Conservation (phyloP, 176 grass and related monocot species). For the Rhipidocladum racemiflorum region DNA sequence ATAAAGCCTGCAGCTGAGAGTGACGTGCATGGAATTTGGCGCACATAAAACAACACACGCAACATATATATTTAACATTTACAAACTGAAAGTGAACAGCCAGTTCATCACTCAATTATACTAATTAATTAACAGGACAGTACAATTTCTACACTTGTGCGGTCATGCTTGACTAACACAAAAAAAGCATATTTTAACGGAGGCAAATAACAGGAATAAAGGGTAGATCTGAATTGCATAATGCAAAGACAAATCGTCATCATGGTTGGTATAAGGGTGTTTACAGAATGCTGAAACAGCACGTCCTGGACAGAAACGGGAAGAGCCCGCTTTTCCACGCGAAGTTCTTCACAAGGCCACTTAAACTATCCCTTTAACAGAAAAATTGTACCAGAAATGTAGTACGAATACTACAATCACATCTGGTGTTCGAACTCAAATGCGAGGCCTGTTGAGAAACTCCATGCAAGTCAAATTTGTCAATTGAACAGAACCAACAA, state of each 20-base stretch:
- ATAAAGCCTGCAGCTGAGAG: not conserved
- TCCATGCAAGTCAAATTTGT: not conserved
- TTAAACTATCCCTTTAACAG: not conserved
- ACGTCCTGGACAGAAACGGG: not conserved
- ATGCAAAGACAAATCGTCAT: not conserved
- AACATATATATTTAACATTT: not conserved
- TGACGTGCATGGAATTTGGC: not conserved
- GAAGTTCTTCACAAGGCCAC: not conserved
- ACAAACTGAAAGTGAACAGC: not conserved
- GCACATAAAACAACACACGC: not conserved
- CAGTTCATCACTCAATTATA: too few relatives aligned
- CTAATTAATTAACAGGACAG: not conserved
- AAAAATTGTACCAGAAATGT: not conserved
- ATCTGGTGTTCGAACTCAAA: not conserved
- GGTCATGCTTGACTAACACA: accelerated
- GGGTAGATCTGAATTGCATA: not conserved
- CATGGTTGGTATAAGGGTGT: not conserved
- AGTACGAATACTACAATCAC: not conserved
- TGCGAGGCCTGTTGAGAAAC: not conserved
- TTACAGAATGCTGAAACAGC: not conserved
- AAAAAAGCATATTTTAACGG: not conserved
- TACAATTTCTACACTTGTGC: not conserved
- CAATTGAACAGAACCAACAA: slow-evolving; percentile 3
- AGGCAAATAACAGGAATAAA: not conserved
- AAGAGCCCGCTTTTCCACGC: not conserved